These are phyloP conservation scores for Rhynchospora breviuscula DNA, from an alignment of 176 grass and related monocot species.

Conservation along the genomic window DNA sequence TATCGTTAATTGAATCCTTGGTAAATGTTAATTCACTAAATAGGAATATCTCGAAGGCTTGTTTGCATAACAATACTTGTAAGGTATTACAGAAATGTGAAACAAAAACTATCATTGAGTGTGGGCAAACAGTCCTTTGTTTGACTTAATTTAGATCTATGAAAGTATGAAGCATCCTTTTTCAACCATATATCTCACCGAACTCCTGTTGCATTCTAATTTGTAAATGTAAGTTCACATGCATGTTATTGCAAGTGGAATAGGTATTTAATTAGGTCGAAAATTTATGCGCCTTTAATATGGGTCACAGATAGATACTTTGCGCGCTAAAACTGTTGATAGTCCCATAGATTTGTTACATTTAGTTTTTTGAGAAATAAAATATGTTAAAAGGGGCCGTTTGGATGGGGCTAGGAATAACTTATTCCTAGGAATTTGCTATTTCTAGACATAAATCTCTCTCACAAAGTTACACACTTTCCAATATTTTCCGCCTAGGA, in stretches of 20 bases:
- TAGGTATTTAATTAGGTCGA: background rate
- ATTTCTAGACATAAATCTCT: no score
- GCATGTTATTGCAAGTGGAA: constrained; percentile 1
- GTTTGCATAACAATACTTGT: background rate
- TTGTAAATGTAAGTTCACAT: background rate
- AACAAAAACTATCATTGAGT: background rate
- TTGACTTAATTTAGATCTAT: background rate
- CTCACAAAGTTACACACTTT: no score
- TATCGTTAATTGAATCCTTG: no score
- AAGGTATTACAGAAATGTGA: background rate
- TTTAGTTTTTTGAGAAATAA: background rate
- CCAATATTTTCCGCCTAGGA: no score
- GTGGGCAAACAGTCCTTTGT: background rate
- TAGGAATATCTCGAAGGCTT: no score
- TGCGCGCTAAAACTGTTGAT: background rate
- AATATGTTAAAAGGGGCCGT: no score
- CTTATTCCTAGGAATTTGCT: no score
- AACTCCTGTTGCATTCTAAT: background rate
- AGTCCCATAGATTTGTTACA: background rate
- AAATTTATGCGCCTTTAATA: constrained; percentile 3
- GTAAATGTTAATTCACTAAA: no score
- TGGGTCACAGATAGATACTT: background rate
- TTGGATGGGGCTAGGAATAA: no score
- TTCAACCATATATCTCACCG: background rate
- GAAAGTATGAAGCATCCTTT: background rate